A percentile compares a stretch with the other conserved stretches of the same genome.
Evolutionary conservation across 2,329 filamentous ascomycete genomes (phyloP).

Genomic region (Ceratocystis eucalypticola): DNA sequence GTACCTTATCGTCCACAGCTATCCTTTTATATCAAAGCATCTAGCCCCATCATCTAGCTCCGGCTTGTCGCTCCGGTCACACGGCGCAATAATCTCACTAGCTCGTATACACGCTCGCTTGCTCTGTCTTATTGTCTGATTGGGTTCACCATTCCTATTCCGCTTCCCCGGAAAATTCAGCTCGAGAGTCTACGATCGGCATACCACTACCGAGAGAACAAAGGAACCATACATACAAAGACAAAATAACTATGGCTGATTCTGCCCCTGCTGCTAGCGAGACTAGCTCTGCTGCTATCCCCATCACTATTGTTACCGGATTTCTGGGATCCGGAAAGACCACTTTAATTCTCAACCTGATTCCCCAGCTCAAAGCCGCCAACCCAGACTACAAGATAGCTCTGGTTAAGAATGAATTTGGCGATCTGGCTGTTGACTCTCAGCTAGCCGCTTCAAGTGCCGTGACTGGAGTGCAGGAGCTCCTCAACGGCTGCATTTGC

Average conservation of each 20-base stretch:
- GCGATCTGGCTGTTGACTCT: conserved; percentile 84
- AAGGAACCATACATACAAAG: background rate
- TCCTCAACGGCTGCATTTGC: conserved; percentile 96
- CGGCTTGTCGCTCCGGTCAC: background rate
- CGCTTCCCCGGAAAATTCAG: conserved; percentile 12
- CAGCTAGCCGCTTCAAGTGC: conserved; percentile 72
- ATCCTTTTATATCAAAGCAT: background rate
- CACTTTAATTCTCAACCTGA: conserved; percentile 82
- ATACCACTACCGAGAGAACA: background rate
- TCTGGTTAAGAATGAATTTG: conserved; percentile 95
- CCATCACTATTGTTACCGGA: conserved; percentile 88
- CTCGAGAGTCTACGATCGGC: background rate
- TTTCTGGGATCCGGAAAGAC: conserved; percentile 96
- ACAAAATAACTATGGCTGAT: background rate
- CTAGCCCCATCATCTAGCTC: background rate
- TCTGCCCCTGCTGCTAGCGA: background rate
- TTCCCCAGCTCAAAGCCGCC: conserved; percentile 70
- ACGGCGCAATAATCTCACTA: background rate
- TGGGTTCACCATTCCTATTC: conserved; percentile 3
- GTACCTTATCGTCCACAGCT: background rate
- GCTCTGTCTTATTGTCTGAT: conserved; percentile 1
- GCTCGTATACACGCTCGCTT: background rate
- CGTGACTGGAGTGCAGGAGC: conserved; percentile 79
- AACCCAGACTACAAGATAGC: conserved; percentile 72
- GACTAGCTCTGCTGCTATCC: conserved; percentile 43